Base-by-base conservation (phyloP, 2,329 filamentous ascomycete genomes). In the Paecilomyces formosus region DNA sequence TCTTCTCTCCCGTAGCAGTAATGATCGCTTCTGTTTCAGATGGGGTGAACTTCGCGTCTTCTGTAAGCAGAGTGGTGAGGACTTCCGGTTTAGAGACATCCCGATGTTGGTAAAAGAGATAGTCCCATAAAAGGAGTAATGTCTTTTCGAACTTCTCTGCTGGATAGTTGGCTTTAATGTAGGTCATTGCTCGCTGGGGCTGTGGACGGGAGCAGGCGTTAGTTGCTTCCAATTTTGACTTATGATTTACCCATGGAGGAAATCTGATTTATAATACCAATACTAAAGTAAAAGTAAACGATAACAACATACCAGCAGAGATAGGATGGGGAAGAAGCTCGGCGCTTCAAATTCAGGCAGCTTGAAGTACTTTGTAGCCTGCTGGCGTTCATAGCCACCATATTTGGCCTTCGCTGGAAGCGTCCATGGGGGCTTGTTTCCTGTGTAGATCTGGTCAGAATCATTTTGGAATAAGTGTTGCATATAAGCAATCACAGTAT, bases 371-470 rank as follows among this genome's bases (percentile, higher is more conserved):
- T 73, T 74, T 59, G 77, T 76, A n/a, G 81, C 80, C 51, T 82
- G 74, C 21, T 70, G 65, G 2, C 66, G 66, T 65, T 86, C 83
- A 59, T 76, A 81, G 26, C 65, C 65, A 54, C 81, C 77, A 67
- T 90, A 87, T 1, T 67, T 71, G 22, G 82, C 85, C 76, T 92
- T 92, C 51, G 84, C 85, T 1, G 85, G 83, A 30, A 89, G 77
- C 0, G 79, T 79, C 87, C 88, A 92, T 0, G 90, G 89, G 0
- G 89, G 89, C 63, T 84, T 84, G 72, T 94, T 93, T 55, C 88
- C 87, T 84, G 63, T 28, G n/a, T 31, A 54, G 39, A 45, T 45
- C 3, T 6, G 18, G 18, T 45, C 39, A 45, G 39, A 3, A 15
- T 18, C n/a, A 11, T 3, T 1, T 21, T 8, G 15, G 18, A 45